phyloP scores from a whole-genome alignment of 345 rosid species.

The Citrus medica region DNA sequence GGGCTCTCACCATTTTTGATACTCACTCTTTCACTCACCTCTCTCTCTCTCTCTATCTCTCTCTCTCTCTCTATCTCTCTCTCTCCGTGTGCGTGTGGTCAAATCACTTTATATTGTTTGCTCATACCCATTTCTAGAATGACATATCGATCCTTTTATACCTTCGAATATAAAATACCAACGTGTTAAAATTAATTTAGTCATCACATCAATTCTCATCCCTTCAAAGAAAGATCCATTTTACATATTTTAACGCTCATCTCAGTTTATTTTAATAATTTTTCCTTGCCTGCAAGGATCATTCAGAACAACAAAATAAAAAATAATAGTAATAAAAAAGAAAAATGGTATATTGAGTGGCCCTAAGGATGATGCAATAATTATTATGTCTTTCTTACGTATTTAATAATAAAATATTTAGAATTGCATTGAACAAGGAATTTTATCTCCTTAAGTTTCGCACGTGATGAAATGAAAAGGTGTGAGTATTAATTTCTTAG shows the following conservation, averaged over 20 bases:
- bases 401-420: background rate
- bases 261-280: too few relatives aligned
- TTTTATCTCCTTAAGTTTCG: background rate
- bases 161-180: background rate
- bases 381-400: background rate
- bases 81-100: too few relatives aligned
- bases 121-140: background rate
- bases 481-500: background rate
- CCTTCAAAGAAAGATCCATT: background rate
- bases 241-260: background rate
- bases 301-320: too few relatives aligned
- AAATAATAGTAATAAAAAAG: too few relatives aligned
- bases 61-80: background rate
- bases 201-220: background rate
- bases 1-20: conserved; percentile 34
- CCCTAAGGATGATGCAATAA: background rate
- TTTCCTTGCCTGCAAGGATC: too few relatives aligned
- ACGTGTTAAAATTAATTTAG: conserved; percentile 1
- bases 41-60: background rate
- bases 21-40: too few relatives aligned
- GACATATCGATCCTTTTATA: background rate
- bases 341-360: background rate
- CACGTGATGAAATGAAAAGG: background rate
- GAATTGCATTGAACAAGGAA: background rate
- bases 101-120: background rate